Evolutionary conservation across 441 rosid genomes (phyloP), one percentile per base, ranked within the genome.

Genomic region (Pelargonium australe): DNA sequence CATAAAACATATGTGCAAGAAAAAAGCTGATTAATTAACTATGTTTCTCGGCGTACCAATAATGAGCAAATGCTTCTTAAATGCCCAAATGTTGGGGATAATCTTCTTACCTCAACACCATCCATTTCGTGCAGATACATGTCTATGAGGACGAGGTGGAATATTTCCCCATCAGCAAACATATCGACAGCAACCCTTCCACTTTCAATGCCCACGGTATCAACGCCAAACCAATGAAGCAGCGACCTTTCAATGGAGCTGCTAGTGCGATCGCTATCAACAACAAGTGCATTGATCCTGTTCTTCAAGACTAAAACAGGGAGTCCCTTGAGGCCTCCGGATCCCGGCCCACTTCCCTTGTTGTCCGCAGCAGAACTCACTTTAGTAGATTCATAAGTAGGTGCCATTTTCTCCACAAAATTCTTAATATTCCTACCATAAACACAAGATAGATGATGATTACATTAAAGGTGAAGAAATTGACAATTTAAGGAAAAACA

Each of bases 211-310:
- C 16, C 13, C 4, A 3, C 37, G 1, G 76, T 62, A 31, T 49
- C 66, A 61, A 73, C 68, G 1, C 76, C 80, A 8, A 12, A 66
- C 12, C 16, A 19, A 0, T 2, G n/a, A 16, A 77, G 43, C 40
- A 51, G 3, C 25, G 43, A 65, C 3, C 17, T 14, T 23, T 62
- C 12, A 5, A 66, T 2, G 7, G 11, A 14, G 13, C 65, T 67
- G 47, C 72, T 67, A 25, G 40, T 31, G 23, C 12, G 43, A 20
- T 51, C 64, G 0, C 60, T 64, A 68, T 80, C 82, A n/a, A 75
- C 74, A n/a, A 81, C 17, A 62, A 79, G 82, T 1, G 80, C 80
- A 17, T 14, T 19, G 41, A 79, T 3, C 70, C 49, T 57, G 70
- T 79, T 74, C 70, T 8, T 1, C 2, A 25, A 4, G 5, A 31